A percentile compares a stretch with the other conserved stretches of the same genome.
phyloP scores from a whole-genome alignment of 2,329 filamentous ascomycete genomes.

The Fusarium sp. region DNA sequence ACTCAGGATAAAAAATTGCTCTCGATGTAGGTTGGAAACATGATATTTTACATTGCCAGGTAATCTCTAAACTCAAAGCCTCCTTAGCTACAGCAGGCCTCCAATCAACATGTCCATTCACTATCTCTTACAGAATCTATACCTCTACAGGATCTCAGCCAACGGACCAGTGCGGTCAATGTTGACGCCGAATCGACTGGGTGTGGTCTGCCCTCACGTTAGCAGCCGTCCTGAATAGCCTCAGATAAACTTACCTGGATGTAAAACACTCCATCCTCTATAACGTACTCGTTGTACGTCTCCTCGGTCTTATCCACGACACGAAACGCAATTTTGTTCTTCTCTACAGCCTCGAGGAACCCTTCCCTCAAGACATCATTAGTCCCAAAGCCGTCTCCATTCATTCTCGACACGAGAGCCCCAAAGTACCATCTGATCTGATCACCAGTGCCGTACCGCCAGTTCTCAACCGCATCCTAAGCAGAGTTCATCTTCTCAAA shows the following conservation, averaged over 20 bases:
- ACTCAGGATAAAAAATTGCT: no score
- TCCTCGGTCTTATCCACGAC: background rate
- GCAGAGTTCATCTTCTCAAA: background rate
- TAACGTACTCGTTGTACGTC: background rate
- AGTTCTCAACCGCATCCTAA: background rate
- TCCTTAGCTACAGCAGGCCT: background rate
- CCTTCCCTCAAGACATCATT: background rate
- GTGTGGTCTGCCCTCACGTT: background rate
- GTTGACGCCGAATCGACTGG: background rate
- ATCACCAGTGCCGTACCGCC: background rate
- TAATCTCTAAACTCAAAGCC: accelerated
- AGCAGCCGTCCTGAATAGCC: background rate
- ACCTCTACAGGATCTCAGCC: background rate
- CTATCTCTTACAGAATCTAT: background rate
- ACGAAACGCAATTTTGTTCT: background rate
- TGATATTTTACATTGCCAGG: background rate
- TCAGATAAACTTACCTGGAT: background rate
- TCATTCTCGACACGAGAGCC: background rate
- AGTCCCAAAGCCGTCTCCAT: background rate
- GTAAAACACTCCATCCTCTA: background rate
- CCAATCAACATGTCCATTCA: background rate
- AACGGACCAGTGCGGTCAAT: background rate
- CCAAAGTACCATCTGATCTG: background rate
- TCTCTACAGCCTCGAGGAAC: background rate
- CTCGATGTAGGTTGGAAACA: background rate